Percentiles rank a stretch among this genome's conserved stretches.
Conservation (phyloP, 2,329 filamentous ascomycete genomes). For the Byssoonygena ceratinophila region DNA sequence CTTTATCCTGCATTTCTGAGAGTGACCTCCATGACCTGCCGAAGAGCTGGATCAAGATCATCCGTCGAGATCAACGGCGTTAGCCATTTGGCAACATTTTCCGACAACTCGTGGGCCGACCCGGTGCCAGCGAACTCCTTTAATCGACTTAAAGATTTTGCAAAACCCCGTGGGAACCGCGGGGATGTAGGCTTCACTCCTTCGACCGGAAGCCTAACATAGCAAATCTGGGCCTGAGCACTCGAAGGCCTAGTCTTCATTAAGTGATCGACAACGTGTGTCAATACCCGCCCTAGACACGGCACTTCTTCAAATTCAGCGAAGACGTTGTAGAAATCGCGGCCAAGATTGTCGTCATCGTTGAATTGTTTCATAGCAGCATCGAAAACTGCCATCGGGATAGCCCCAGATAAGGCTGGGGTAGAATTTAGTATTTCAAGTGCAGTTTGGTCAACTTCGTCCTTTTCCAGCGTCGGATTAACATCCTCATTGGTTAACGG, state of each 20-base stretch:
- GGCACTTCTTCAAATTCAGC: slow-evolving; percentile 56
- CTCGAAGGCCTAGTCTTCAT: slow-evolving; percentile 53
- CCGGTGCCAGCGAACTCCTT: slow-evolving; percentile 40
- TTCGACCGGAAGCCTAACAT: slow-evolving; percentile 59
- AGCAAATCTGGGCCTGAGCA: slow-evolving; percentile 57
- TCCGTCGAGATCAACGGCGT: slow-evolving; percentile 36
- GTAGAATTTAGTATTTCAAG: slow-evolving; percentile 58
- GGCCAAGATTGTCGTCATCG: slow-evolving; percentile 54
- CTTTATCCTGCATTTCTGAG: slow-evolving; percentile 27
- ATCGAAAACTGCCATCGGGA: slow-evolving; percentile 85
- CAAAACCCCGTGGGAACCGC: slow-evolving; percentile 62
- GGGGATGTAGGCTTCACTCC: slow-evolving; percentile 53
- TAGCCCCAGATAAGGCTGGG: slow-evolving; percentile 81
- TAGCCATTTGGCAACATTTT: slow-evolving; percentile 42
- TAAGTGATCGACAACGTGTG: slow-evolving; percentile 56
- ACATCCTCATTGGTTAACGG: slow-evolving; percentile 53
- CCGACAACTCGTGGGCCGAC: slow-evolving; percentile 30
- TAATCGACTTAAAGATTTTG: slow-evolving; percentile 53
- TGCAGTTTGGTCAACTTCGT: slow-evolving; percentile 43
- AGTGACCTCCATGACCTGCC: slow-evolving; percentile 41
- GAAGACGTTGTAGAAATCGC: slow-evolving; percentile 72
- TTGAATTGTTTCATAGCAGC: slow-evolving; percentile 69
- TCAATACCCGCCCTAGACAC: slow-evolving; percentile 55
- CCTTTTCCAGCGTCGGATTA: slow-evolving; percentile 45
- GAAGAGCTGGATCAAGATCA: slow-evolving; percentile 44